phyloP scores from a whole-genome alignment of 371 early-diverging fungal species.

The Mucor irregularis region DNA sequence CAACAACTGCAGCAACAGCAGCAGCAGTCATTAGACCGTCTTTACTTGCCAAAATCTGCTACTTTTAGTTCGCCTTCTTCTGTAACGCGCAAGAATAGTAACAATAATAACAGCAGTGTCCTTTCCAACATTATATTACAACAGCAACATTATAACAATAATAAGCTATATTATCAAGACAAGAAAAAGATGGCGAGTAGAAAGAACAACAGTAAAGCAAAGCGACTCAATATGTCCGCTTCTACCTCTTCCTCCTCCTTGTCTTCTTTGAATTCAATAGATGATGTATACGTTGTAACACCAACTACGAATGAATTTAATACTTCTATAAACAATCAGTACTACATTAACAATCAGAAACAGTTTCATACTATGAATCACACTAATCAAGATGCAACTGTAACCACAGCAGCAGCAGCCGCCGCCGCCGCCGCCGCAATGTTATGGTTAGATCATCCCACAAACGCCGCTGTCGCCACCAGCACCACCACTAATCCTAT shows the following conservation, averaged over 20 bases:
- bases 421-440: too few relatives aligned
- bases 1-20: too few relatives aligned
- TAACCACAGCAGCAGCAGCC: too few relatives aligned
- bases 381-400: too few relatives aligned
- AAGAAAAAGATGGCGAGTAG: background rate
- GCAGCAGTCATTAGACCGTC: too few relatives aligned
- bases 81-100: too few relatives aligned
- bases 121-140: background rate
- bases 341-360: too few relatives aligned
- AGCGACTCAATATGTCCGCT: background rate
- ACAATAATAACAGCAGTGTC: too few relatives aligned
- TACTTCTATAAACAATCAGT: too few relatives aligned
- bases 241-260: background rate
- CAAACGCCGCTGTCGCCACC: too few relatives aligned
- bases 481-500: too few relatives aligned
- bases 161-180: background rate
- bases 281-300: slow-evolving; percentile 4
- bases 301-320: slow-evolving; percentile 2
- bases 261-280: background rate
- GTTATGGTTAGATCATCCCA: background rate
- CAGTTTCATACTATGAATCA: background rate
- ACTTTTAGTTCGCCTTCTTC: background rate
- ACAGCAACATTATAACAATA: background rate
- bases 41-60: slow-evolving; percentile 8
- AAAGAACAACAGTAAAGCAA: background rate